Conservation (phyloP, 176 grass and related monocot species). For the Saccharum spontaneum region DNA sequence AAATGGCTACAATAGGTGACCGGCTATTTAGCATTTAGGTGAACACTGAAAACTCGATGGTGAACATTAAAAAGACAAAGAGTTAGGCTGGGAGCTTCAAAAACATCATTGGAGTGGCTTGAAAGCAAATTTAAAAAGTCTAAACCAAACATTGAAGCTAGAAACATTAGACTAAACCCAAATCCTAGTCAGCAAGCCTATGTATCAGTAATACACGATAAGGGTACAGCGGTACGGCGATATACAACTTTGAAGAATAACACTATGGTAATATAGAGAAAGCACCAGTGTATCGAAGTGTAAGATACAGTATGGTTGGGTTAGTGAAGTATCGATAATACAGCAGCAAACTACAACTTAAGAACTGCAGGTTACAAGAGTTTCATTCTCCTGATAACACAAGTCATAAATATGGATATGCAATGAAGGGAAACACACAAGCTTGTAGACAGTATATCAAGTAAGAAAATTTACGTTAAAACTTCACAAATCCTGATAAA, state of each 20-base stretch:
- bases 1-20: neutral
- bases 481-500: neutral
- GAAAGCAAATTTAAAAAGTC: conserved; percentile 18
- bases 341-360: conserved; percentile 6
- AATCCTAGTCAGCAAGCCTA: neutral
- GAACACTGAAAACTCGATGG: neutral
- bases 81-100: neutral
- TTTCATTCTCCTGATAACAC: conserved; percentile 11
- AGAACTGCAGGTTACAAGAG: conserved; percentile 3
- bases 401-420: neutral
- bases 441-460: neutral
- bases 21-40: neutral
- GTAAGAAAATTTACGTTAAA: neutral
- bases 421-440: conserved; percentile 19
- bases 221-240: neutral
- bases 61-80: conserved; percentile 2
- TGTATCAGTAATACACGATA: neutral
- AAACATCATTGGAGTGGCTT: conserved; percentile 17
- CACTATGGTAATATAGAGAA: neutral
- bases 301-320: neutral
- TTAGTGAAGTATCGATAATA: neutral
- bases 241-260: neutral
- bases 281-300: neutral
- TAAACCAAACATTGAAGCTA: neutral
- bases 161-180: conserved; percentile 5